Conservation (phyloP, 1,139 yeast genomes). For the Debaryomycetaceae sp. region DNA sequence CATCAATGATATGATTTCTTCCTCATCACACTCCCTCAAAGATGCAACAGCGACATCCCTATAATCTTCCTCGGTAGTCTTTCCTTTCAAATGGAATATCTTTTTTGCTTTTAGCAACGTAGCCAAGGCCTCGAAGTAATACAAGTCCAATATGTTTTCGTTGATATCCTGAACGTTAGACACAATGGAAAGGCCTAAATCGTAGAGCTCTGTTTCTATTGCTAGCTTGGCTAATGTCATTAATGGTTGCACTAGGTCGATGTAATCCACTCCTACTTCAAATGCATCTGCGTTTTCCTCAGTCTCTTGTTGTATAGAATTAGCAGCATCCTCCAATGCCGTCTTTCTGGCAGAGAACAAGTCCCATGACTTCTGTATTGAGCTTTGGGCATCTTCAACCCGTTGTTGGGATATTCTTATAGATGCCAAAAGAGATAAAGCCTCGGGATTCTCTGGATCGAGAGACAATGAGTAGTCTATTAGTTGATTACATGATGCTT, state of each 20-base stretch:
- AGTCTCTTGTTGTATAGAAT: slow-evolving; percentile 12
- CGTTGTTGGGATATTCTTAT: slow-evolving; percentile 87
- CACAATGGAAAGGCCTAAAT: slow-evolving; percentile 59
- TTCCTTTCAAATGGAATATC: slow-evolving; percentile 13
- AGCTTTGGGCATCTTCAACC: slow-evolving; percentile 66
- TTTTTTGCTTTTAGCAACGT: slow-evolving; percentile 57
- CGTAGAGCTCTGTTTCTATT: slow-evolving; percentile 72
- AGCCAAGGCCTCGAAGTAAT: slow-evolving; percentile 79
- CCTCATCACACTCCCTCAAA: slow-evolving; percentile 25
- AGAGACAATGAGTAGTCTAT: slow-evolving; percentile 63
- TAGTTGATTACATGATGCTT: slow-evolving; percentile 68
- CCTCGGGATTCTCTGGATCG: slow-evolving; percentile 67
- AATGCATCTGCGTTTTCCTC: slow-evolving; percentile 27
- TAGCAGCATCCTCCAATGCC: slow-evolving; percentile 45
- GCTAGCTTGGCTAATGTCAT: slow-evolving; percentile 69
- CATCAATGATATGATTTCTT: slow-evolving; percentile 29
- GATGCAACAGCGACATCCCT: slow-evolving; percentile 40
- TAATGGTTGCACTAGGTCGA: slow-evolving; percentile 65
- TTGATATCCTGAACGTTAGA: slow-evolving; percentile 68
- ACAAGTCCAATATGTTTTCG: slow-evolving; percentile 76
- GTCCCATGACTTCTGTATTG: slow-evolving; percentile 71
- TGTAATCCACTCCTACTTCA: slow-evolving; percentile 49
- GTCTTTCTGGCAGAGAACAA: slow-evolving; percentile 53
- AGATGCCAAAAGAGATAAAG: slow-evolving; percentile 79
- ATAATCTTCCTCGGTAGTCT: slow-evolving; percentile 39